A percentile compares a stretch with the other conserved stretches of the same genome.
Evolutionary conservation across 1,284 basidiomycete species (phyloP).

Genomic region (Stygiomarasmius scandens): DNA sequence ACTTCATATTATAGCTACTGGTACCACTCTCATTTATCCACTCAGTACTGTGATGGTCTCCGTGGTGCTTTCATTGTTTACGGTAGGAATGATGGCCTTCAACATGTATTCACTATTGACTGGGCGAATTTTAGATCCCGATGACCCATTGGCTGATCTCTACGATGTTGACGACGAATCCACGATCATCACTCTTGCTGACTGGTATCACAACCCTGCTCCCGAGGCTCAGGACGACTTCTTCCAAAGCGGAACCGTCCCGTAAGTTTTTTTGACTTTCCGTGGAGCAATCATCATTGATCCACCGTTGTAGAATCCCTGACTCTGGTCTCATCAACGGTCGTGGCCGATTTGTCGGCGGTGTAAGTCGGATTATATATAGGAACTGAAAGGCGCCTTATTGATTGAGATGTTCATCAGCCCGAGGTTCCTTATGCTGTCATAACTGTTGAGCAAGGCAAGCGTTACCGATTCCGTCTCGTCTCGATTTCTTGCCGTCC

Average conservation of each 20-base stretch:
- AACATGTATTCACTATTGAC: background rate
- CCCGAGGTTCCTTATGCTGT: constrained; percentile 24
- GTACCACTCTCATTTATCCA: constrained; percentile 41
- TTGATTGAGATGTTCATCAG: background rate
- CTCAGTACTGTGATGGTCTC: constrained; percentile 46
- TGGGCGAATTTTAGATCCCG: constrained; percentile 24
- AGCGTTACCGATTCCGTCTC: constrained; percentile 33
- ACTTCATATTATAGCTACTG: constrained; percentile 16
- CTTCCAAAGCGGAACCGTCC: constrained; percentile 37
- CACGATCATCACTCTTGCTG: constrained; percentile 32
- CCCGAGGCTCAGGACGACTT: constrained; percentile 40
- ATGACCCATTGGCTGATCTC: constrained; percentile 31
- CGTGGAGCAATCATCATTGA: background rate
- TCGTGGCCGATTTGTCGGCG: constrained; percentile 30
- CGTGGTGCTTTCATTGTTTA: constrained; percentile 33
- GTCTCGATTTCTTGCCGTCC: constrained; percentile 1
- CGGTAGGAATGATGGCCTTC: constrained; percentile 15
- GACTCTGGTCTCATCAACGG: constrained; percentile 34
- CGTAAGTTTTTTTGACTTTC: constrained; percentile 22
- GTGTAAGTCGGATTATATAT: constrained; percentile 3
- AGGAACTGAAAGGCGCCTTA: background rate
- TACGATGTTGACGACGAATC: constrained; percentile 37
- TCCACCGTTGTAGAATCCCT: constrained; percentile 14
- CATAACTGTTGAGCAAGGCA: constrained; percentile 26
- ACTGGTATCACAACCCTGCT: constrained; percentile 39